Base-by-base conservation (phyloP, 2,329 filamentous ascomycete species). In the Nemania sp. region DNA sequence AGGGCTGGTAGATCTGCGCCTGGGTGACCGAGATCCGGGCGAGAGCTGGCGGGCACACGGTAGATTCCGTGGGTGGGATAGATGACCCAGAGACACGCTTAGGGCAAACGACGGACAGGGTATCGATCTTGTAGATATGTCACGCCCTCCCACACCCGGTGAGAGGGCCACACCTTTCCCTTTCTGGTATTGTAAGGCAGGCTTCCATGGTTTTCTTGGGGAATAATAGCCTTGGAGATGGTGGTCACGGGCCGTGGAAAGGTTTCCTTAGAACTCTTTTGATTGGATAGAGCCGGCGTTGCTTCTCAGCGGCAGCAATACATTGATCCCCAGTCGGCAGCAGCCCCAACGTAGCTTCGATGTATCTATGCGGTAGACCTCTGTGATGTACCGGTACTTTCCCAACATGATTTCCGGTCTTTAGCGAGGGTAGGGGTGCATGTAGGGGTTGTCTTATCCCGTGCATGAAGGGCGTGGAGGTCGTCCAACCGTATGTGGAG, bases 171-270 rank as follows among this genome's bases (percentile, higher is more conserved):
- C 65, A 64, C 69, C 67, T 71, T 66, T 67, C 70, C 68, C 50
- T 59, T 71, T 72, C 56, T 49, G 68, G 70, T 60, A 48, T 49
- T 59, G 62, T 68, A n/a, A n/a, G n/a, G n/a, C n/a, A 62, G 64
- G 64, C 69, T 69, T 73, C 62, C 70, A 67, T 60, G 47, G 70
- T 72, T 66, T 50, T 69, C 67, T 65, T 66, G 61, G 60, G 63
- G 41, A 60, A 60, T 45, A 54, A 43, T 54, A 60, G 57, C 46
- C 55, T 53, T 51, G 62, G 49, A 31, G 45, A 49, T 59, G 58
- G 55, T 41, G 34, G 45, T 55, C 47, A 41, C 57, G 52, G 58
- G 39, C 37, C 51, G 54, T 41, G 45, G 53, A 46, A 48, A 49
- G 49, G 49, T 55, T 62, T 60, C 64, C 52, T 57, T 63, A 51